Evolutionary conservation across 2,329 filamentous ascomycete species (phyloP).

Genomic region (Fonsecaea monophora): DNA sequence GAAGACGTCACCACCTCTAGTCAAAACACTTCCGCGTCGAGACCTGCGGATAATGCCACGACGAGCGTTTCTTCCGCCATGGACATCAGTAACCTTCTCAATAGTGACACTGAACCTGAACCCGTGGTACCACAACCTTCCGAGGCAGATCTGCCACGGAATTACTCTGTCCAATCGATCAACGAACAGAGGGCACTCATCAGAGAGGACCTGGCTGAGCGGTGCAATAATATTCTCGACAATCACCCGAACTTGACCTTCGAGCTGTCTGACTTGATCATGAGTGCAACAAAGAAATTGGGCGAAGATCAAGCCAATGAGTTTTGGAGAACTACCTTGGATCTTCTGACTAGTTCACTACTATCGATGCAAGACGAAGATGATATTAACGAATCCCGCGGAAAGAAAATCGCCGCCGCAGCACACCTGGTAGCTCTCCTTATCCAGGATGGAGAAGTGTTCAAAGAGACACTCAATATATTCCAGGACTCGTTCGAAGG

Average conservation of each 20-base stretch:
- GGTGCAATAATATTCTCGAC: constrained; percentile 87
- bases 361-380: constrained; percentile 70
- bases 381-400: constrained; percentile 61
- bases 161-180: constrained; percentile 72
- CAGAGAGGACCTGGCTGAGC: constrained; percentile 80
- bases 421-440: constrained; percentile 83
- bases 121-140: not conserved
- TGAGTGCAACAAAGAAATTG: constrained; percentile 70
- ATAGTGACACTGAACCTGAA: constrained; percentile 24
- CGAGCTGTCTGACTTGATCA: constrained; percentile 86
- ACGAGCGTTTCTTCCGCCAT: constrained; percentile 28
- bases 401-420: constrained; percentile 83
- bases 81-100: constrained; percentile 35
- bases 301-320: constrained; percentile 63
- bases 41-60: constrained; percentile 1
- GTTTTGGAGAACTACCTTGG: constrained; percentile 75
- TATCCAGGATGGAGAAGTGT: constrained; percentile 82
- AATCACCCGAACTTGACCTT: constrained; percentile 88
- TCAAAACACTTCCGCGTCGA: not conserved
- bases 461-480: constrained; percentile 75
- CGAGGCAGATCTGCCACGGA: constrained; percentile 9
- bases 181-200: constrained; percentile 76
- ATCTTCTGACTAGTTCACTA: constrained; percentile 82
- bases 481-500: constrained; percentile 74
- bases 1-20: constrained; percentile 16